phyloP scores from a whole-genome alignment of 441 rosid species.

The Populus trichocarpa region DNA sequence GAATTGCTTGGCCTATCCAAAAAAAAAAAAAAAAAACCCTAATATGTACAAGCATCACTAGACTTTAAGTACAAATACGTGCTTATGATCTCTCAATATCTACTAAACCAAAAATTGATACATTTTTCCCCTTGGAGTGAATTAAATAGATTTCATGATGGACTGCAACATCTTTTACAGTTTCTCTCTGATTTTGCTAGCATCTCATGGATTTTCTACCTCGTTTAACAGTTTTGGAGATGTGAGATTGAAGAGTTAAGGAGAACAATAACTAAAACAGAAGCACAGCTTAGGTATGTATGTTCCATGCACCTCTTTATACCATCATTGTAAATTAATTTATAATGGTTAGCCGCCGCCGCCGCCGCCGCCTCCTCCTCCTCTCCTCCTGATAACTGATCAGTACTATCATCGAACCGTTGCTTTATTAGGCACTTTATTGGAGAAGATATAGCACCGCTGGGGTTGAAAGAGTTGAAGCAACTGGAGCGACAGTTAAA shows the following conservation, averaged over 20 bases:
- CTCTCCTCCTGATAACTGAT: background rate
- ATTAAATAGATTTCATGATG: background rate
- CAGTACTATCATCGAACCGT: background rate
- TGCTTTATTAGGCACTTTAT: constrained; percentile 31
- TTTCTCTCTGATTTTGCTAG: background rate
- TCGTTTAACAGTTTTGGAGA: constrained; percentile 42
- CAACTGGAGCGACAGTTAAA: constrained; percentile 48
- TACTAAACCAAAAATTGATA: no score
- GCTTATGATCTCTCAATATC: no score
- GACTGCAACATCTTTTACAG: background rate
- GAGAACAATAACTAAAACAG: constrained; percentile 33
- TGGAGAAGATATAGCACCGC: constrained; percentile 45
- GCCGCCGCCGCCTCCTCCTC: no score
- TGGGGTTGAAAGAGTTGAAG: constrained; percentile 50
- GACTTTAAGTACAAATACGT: no score
- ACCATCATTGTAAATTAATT: background rate
- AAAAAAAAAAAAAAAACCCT: no score
- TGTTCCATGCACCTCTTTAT: background rate
- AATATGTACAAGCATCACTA: no score
- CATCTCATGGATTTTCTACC: background rate
- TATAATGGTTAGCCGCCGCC: no score
- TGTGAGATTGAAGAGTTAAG: constrained; percentile 36
- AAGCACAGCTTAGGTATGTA: constrained; percentile 49
- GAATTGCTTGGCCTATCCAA: no score
- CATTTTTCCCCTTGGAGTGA: background rate